Evolutionary conservation across 495 filamentous ascomycete genomes (phyloP), one percentile per base, ranked within the genome.

Genomic region (Aspergillus kassunensis): DNA sequence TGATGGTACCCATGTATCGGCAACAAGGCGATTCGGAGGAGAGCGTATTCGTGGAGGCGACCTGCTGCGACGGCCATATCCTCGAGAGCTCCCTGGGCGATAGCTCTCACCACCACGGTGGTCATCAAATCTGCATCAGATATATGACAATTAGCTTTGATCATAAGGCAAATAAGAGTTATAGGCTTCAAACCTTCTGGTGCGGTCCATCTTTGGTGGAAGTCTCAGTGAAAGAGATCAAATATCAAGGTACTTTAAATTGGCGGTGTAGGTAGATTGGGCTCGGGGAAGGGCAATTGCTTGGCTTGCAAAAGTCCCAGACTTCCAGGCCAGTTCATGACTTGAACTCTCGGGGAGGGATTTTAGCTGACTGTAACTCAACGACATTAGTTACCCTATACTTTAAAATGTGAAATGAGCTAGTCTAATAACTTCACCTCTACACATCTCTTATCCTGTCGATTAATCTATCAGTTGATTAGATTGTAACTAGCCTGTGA

Each of bases 51-150:
- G 67, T 35, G 70, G 65, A 33, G 69, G 71, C 37, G 72, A 75
- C 41, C 70, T 67, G 35, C 66, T 61, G 47, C 69, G 65, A 49
- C 74, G 71, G 33, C 53, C 55, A 43, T 72, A 73, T 9, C 61
- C 65, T 43, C 74, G 69, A 52, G 54, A 51, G 41, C 71, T 68
- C 15, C 64, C 65, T 30, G 77, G 76, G 11, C 77, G 74, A 65
- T 80, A 80, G 47, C 75, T 77, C 57, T 80, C 77, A 20, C 75
- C 74, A n/a, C 75, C 72, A 49, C 73, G 63, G n/a, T 72, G 69
- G n/a, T 77, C 72, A 56, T 79, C 72, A 62, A 77, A 79, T 59
- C 77, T 80, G 53, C 12, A 15, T 44, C 21, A 13, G 43, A 24
- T 12, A 24, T 18, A 19, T 13, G 2, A 50, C n/a, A 39, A 4